Percentiles rank a stretch among this genome's conserved stretches.
These are phyloP conservation scores for Vaccinium darrowii DNA, from an alignment of 148 eudicot genomes.

Conservation along the genomic window DNA sequence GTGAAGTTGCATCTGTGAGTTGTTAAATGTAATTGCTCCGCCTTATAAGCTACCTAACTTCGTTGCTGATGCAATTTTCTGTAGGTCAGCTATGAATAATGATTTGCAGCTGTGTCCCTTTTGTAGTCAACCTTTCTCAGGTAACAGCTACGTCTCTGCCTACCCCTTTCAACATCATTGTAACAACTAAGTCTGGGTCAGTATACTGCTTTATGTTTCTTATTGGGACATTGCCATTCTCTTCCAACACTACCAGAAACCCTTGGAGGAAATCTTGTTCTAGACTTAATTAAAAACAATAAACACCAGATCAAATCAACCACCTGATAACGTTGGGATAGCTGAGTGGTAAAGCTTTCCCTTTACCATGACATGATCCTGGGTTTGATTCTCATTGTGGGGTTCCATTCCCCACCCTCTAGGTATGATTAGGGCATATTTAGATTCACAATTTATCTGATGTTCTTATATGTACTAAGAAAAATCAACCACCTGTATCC, in stretches of 20 bases:
- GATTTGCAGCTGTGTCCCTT: slow-evolving; percentile 80
- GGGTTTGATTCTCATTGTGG: neutral
- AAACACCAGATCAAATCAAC: neutral
- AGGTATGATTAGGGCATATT: neutral
- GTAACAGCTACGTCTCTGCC: slow-evolving; percentile 28
- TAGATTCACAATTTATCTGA: neutral
- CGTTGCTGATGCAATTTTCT: slow-evolving; percentile 18
- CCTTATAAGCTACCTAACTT: slow-evolving; percentile 1
- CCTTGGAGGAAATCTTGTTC: neutral
- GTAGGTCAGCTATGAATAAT: slow-evolving; percentile 71
- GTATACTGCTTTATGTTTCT: neutral
- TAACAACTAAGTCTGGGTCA: slow-evolving; percentile 17
- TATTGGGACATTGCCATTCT: neutral
- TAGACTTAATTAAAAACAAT: neutral
- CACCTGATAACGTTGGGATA: neutral
- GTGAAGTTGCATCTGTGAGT: neutral
- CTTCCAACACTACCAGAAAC: neutral
- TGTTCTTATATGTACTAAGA: neutral
- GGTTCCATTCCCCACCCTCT: neutral
- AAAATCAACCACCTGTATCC: neutral
- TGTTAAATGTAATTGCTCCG: neutral
- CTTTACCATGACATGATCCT: neutral
- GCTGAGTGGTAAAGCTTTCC: neutral
- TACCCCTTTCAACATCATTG: slow-evolving; percentile 15
- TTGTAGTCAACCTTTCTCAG: slow-evolving; percentile 91